These are phyloP conservation scores for Cornus controversa DNA, from an alignment of 148 eudicot genomes.

Conservation along the genomic window DNA sequence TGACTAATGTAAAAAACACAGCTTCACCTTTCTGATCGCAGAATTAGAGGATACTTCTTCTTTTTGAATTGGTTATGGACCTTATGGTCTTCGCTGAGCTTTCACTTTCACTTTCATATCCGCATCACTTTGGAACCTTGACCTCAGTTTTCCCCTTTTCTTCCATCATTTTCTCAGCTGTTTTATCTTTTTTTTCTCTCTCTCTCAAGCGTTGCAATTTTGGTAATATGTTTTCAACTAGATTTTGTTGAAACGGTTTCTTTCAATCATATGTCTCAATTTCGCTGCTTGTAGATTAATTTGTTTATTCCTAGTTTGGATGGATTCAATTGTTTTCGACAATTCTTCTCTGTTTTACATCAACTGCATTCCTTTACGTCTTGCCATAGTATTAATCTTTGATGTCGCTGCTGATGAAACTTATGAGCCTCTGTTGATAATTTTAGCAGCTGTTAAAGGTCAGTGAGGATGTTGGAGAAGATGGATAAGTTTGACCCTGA, in stretches of 20 bases:
- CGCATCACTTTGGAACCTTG: background rate
- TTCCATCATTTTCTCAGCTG: background rate
- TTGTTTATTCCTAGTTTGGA: no score
- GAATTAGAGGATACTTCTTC: background rate
- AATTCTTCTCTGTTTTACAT: no score
- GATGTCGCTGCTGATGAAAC: background rate
- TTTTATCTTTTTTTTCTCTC: no score
- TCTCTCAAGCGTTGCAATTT: background rate
- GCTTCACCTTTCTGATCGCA: background rate
- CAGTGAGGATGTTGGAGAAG: background rate
- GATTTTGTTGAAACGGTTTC: no score
- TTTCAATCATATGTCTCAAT: no score
- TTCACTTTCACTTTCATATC: background rate
- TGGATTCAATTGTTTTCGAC: no score
- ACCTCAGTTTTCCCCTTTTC: background rate
- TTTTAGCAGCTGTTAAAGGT: background rate
- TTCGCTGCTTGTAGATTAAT: no score
- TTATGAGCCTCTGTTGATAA: background rate
- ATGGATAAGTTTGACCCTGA: constrained; percentile 29
- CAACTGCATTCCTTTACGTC: background rate
- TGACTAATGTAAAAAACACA: background rate
- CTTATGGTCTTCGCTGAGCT: background rate
- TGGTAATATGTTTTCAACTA: no score
- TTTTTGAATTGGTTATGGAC: background rate
- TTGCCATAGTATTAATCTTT: background rate